Percentiles rank a stretch among this genome's conserved stretches.
Conservation (phyloP, 106 monocot species). For the Ottelia alismoides region DNA sequence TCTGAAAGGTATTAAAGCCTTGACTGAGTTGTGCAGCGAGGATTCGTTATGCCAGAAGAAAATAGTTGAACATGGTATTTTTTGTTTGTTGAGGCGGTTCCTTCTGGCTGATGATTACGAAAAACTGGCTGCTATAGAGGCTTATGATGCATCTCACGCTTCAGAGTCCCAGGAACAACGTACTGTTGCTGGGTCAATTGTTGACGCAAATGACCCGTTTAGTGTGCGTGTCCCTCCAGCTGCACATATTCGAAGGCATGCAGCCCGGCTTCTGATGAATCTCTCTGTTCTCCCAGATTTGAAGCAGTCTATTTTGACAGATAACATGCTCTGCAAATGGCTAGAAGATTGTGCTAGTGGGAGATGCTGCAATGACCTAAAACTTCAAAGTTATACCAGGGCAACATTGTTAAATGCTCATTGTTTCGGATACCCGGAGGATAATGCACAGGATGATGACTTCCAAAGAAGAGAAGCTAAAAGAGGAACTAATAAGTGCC, state of each 20-base stretch:
- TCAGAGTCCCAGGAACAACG: slow-evolving; percentile 38
- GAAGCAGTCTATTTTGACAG: slow-evolving; percentile 40
- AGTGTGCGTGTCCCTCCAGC: slow-evolving; percentile 84
- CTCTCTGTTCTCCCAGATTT: slow-evolving; percentile 65
- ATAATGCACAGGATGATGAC: slow-evolving; percentile 1
- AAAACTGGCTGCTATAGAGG: slow-evolving; percentile 75
- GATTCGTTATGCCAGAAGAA: slow-evolving; percentile 56
- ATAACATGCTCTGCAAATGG: slow-evolving; percentile 71
- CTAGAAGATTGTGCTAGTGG: slow-evolving; percentile 82
- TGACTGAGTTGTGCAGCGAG: slow-evolving; percentile 75
- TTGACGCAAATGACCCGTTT: slow-evolving; percentile 42
- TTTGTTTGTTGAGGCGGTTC: slow-evolving; percentile 71
- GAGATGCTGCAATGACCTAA: slow-evolving; percentile 63
- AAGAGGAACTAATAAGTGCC: slow-evolving; percentile 19
- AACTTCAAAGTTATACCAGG: slow-evolving; percentile 83
- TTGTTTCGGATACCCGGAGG: slow-evolving; percentile 19
- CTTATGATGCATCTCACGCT: slow-evolving; percentile 79
- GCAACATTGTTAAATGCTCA: slow-evolving; percentile 57
- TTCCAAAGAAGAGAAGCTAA: slow-evolving; percentile 4
- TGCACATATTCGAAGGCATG: slow-evolving; percentile 85
- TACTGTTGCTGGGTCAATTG: slow-evolving; percentile 19
- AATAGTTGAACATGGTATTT: slow-evolving; percentile 59
- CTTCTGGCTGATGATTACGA: slow-evolving; percentile 91
- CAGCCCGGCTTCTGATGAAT: slow-evolving; percentile 71
- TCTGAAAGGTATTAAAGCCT: slow-evolving; percentile 82